Percentiles rank a stretch among this genome's conserved stretches.
Conservation (phyloP, 805 yeast species). For the Saccharomycopsis fibuligera region DNA sequence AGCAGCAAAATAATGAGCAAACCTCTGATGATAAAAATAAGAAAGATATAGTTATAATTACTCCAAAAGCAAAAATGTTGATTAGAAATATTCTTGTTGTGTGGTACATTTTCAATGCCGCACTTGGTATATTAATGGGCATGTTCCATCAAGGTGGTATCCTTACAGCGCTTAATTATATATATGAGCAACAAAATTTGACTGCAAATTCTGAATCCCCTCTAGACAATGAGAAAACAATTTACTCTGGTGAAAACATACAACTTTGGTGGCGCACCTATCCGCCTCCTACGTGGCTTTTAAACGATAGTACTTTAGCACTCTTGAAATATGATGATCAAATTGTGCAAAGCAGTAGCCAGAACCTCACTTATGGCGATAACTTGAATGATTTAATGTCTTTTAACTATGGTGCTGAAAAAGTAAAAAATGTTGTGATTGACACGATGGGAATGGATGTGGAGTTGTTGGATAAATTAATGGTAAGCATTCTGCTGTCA, state of each 20-base stretch:
- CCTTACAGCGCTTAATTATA: conserved; percentile 51
- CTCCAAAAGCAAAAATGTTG: conserved; percentile 19
- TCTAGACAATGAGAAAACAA: conserved; percentile 20
- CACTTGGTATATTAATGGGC: conserved; percentile 66
- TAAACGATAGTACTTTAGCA: conserved; percentile 28
- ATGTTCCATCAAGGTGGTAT: conserved; percentile 87
- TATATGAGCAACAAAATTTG: conserved; percentile 26
- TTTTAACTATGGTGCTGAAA: conserved; percentile 7
- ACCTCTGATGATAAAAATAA: conserved; percentile 1
- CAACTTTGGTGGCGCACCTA: conserved; percentile 92
- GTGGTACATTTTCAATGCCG: conserved; percentile 63
- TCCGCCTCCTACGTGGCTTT: conserved; percentile 86
- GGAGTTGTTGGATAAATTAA: conserved; percentile 22
- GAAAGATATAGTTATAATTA: conserved; percentile 9
- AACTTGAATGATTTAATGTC: conserved; percentile 20
- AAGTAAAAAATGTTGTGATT: conserved; percentile 29
- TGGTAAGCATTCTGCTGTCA: not conserved
- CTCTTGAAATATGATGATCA: conserved; percentile 22
- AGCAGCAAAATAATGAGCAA: not conserved
- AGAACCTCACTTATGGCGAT: conserved; percentile 1
- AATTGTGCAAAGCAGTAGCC: conserved; percentile 23
- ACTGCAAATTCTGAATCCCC: not conserved
- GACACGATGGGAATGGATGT: conserved; percentile 43
- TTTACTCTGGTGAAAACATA: conserved; percentile 24
- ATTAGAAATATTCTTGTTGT: conserved; percentile 24